Evolutionary conservation across 805 yeast species (phyloP), one percentile per base, ranked within the genome.

Genomic region (Scheffersomyces ergatensis): DNA sequence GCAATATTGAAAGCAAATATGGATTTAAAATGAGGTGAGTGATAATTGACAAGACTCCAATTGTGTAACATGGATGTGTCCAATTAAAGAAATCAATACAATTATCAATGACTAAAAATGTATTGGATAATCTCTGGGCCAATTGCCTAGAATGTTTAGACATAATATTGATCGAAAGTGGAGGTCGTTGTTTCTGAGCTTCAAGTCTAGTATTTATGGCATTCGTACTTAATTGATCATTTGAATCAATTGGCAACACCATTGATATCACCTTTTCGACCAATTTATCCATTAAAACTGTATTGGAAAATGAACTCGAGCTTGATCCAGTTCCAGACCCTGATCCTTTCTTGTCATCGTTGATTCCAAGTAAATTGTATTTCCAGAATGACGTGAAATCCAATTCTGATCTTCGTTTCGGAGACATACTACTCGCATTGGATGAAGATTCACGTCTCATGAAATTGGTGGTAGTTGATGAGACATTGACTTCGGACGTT

Each of bases 231-330:
- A 71, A 71, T 16, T 71, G 60, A 15, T 76, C 74, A 2, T 78
- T 69, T 13, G 46, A 49, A 29, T 52, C 51, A 35, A 85, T 73
- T 0, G 95, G 93, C 19, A 87, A 66, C 1, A 89, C 84, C 82
- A 86, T 78, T 17, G 80, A 68, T 6, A 88, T 63, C 37, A 87
- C 65, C 53, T 81, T 76, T 52, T 89, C 96, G 48, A 88, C 75
- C 40, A 88, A 60, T 40, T 82, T 82, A 49, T 88, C 95, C 0
- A 21, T 23, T n/a, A 19, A 20, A 11, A 24, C 13, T 8, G 32
- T 29, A 15, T 29, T 29, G 8, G 30, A 11, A 26, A 5, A 9
- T 8, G 30, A 9, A 5, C 8, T 15, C 5, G 32, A 29, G 5
- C n/a, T 5, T 13, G 29, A 25, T 25, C 29, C 29, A n/a, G n/a